Percentiles rank a stretch among this genome's conserved stretches.
phyloP scores from a whole-genome alignment of 139 green algal species.

The Ettlia oleoabundans region DNA sequence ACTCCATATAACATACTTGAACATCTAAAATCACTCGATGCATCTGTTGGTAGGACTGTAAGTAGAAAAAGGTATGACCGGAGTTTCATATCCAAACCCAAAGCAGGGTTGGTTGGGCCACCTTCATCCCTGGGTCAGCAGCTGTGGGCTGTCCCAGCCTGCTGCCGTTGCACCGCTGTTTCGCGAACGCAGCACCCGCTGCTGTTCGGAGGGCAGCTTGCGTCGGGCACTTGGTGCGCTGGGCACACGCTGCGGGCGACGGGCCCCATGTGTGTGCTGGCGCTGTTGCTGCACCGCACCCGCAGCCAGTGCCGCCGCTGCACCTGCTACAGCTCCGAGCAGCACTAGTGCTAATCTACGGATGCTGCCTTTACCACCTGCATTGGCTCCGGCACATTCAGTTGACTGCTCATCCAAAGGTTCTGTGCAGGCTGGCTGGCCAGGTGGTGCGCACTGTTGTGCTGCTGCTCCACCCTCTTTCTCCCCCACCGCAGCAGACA shows the following conservation, averaged over 20 bases:
- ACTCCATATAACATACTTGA: no score
- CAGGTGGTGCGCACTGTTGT: no score
- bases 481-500: neutral
- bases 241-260: neutral
- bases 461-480: neutral
- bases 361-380: neutral
- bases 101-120: no score
- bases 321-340: neutral
- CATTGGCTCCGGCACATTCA: no score
- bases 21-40: no score
- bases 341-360: neutral
- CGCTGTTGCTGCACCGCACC: constrained; percentile 13
- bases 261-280: neutral
- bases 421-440: neutral
- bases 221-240: neutral
- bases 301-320: neutral
- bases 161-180: no score
- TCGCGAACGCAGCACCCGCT: neutral
- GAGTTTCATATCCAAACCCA: no score
- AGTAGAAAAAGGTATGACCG: no score
- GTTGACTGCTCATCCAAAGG: no score
- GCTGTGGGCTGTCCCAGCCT: no score
- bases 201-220: neutral
- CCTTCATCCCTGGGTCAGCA: no score
- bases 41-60: no score